Evolutionary conservation across 2,329 filamentous ascomycete genomes (phyloP).

Genomic region (Fusarium hainanense): DNA sequence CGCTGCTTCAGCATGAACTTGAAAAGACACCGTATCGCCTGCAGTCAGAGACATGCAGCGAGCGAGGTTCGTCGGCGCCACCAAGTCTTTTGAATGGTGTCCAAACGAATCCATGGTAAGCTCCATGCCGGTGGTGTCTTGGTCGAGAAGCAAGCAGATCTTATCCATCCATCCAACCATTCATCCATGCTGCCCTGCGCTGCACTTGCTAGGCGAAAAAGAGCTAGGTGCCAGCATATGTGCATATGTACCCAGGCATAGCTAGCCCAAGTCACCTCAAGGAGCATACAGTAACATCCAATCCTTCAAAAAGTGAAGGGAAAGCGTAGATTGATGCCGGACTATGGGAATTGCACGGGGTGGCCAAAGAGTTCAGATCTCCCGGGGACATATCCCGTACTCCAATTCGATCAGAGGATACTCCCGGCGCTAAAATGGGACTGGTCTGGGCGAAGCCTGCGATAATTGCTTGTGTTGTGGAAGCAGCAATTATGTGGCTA

Average conservation of each 20-base stretch:
- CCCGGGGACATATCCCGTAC: constrained; percentile 25
- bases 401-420: constrained; percentile 35
- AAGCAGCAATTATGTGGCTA: constrained; percentile 4
- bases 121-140: constrained; percentile 19
- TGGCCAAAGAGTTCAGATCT: constrained; percentile 34
- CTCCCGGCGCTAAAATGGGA: constrained; percentile 38
- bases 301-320: not conserved
- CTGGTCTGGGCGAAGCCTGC: constrained; percentile 14
- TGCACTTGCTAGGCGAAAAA: not conserved
- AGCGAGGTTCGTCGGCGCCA: constrained; percentile 7
- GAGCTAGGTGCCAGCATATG: not conserved
- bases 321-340: not conserved
- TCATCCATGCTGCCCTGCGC: not conserved
- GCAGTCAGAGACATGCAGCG: constrained; percentile 23
- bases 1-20: not conserved
- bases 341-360: constrained; percentile 13
- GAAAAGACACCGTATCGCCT: constrained; percentile 1
- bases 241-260: not conserved
- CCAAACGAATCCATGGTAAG: constrained; percentile 17
- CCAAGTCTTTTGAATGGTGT: constrained; percentile 1
- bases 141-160: not conserved
- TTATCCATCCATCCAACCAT: not conserved
- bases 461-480: constrained; percentile 11
- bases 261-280: no score
- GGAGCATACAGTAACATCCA: not conserved